Conservation (phyloP, 192 early-diverging fungal genomes). For the Coemansia sp. region DNA sequence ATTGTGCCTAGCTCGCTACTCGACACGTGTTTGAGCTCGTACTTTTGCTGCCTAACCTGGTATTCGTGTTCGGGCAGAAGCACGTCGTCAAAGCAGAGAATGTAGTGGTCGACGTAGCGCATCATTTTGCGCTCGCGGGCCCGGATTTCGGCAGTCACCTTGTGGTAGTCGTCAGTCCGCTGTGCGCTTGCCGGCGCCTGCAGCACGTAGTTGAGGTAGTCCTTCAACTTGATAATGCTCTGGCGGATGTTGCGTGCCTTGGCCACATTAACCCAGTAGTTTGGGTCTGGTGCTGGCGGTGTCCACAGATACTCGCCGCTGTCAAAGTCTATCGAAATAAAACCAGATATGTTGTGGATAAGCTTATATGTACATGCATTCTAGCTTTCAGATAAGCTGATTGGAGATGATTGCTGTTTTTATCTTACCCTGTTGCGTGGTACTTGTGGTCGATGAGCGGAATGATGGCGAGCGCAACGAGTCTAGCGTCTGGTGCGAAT, state of each 20-base stretch:
- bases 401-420: too few relatives aligned
- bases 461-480: conserved; percentile 3
- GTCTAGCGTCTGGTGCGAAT: conserved; percentile 10
- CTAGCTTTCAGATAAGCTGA: too few relatives aligned
- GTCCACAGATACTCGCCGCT: conserved; percentile 29
- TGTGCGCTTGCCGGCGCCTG: neutral
- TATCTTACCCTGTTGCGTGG: neutral
- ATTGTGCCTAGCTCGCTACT: conserved; percentile 22
- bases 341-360: neutral
- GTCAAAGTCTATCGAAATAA: neutral
- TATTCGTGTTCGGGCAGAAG: neutral
- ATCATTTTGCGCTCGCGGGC: conserved; percentile 36
- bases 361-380: too few relatives aligned
- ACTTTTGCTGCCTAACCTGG: neutral
- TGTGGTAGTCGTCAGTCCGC: conserved; percentile 5
- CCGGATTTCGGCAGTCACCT: conserved; percentile 19
- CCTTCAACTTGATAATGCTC: conserved; percentile 16
- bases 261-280: conserved; percentile 45
- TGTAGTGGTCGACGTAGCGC: conserved; percentile 37
- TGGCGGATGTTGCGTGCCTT: conserved; percentile 40
- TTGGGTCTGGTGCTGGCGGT: conserved; percentile 38
- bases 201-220: conserved; percentile 2
- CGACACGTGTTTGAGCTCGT: neutral
- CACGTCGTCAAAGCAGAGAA: conserved; percentile 48
- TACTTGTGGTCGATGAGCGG: conserved; percentile 1